phyloP scores from a whole-genome alignment of 2,329 filamentous ascomycete genomes.

The Aspergillus vadensis region DNA sequence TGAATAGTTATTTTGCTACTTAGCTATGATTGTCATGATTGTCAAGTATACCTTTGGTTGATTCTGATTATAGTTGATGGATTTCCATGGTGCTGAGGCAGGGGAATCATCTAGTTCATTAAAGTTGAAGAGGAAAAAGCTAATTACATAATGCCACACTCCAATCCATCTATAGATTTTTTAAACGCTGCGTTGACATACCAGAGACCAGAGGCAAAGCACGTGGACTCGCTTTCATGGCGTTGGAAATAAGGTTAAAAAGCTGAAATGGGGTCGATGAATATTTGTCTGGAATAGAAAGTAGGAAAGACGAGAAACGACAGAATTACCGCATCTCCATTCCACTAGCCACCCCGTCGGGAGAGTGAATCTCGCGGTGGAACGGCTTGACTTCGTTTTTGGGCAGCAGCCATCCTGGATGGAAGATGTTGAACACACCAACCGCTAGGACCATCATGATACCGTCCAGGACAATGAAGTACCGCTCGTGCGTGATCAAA shows the following conservation, averaged over 20 bases:
- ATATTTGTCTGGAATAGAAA: background rate
- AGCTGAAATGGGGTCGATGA: background rate
- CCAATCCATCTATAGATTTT: background rate
- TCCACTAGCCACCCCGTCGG: constrained; percentile 1
- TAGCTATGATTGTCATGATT: no score
- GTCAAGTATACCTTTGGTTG: no score
- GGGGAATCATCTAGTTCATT: no score
- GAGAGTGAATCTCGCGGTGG: constrained; percentile 11
- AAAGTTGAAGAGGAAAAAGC: background rate
- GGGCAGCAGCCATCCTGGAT: constrained; percentile 47
- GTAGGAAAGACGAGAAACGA: background rate
- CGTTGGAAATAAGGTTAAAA: background rate
- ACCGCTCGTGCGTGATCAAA: constrained; percentile 53
- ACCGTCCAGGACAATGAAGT: constrained; percentile 54
- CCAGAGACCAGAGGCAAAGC: background rate
- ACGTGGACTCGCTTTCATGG: background rate
- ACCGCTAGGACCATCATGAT: constrained; percentile 53
- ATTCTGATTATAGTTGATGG: no score
- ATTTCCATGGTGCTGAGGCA: no score
- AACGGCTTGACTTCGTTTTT: constrained; percentile 15
- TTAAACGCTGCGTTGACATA: background rate
- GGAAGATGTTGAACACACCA: constrained; percentile 47
- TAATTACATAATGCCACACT: background rate
- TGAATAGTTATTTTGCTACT: no score
- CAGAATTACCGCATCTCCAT: constrained; percentile 4